phyloP scores from a whole-genome alignment of 192 early-diverging fungal species.

The Rhizophagus prolifer region DNA sequence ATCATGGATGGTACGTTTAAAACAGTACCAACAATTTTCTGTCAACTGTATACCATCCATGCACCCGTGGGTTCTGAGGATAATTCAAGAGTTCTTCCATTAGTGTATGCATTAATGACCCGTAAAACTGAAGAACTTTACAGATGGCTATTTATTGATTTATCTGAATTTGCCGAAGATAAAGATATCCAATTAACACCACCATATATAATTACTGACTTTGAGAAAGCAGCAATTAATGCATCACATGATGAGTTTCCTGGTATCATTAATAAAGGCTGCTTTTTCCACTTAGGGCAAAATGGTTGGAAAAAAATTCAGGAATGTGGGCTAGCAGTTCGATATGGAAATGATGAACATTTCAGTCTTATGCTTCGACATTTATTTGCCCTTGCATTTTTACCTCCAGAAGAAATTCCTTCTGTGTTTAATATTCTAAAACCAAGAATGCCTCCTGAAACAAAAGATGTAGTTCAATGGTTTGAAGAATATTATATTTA shows the following conservation, averaged over 20 bases:
- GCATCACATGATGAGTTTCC: neutral
- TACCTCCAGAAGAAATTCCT: neutral
- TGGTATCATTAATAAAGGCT: neutral
- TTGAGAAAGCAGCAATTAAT: constrained; percentile 11
- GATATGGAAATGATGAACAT: neutral
- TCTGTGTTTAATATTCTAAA: too few relatives aligned
- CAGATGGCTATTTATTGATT: neutral
- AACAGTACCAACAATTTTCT: constrained; percentile 16
- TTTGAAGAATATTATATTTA: too few relatives aligned
- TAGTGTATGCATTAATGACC: neutral
- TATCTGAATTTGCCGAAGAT: neutral
- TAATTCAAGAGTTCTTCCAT: neutral
- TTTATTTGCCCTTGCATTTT: constrained; percentile 8
- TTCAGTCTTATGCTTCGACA: neutral
- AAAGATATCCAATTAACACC: neutral
- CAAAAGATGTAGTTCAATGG: too few relatives aligned
- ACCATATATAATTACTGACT: constrained; percentile 1
- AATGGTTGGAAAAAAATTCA: too few relatives aligned
- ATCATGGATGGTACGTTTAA: constrained; percentile 3
- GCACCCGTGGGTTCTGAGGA: neutral
- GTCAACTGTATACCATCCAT: constrained; percentile 5
- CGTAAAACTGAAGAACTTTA: neutral
- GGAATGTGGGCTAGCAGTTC: neutral
- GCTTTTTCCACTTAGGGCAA: constrained; percentile 16
- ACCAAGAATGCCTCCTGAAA: too few relatives aligned